These are phyloP conservation scores for Triticum urartu DNA, from an alignment of 176 grass and related monocot species.

Conservation along the genomic window DNA sequence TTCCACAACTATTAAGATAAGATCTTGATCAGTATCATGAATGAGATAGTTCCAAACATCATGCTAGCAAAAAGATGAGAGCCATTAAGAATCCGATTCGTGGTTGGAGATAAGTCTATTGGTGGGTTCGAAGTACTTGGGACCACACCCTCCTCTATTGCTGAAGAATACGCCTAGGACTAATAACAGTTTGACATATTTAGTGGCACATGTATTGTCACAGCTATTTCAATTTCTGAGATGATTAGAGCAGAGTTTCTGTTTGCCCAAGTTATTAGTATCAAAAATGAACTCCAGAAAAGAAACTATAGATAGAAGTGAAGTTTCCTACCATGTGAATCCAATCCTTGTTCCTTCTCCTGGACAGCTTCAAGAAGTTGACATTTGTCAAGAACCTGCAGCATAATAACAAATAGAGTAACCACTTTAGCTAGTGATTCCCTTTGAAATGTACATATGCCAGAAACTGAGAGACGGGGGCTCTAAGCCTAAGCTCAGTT, in stretches of 20 bases:
- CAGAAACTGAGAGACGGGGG: too few relatives aligned
- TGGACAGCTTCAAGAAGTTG: conserved; percentile 83
- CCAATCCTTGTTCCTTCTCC: conserved; percentile 76
- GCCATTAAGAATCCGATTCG: too few relatives aligned
- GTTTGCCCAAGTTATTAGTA: neutral
- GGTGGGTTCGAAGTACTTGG: neutral
- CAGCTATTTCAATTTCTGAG: neutral
- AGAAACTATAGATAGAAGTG: neutral
- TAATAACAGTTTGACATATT: neutral
- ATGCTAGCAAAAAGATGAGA: neutral
- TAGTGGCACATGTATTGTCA: neutral
- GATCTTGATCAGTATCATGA: too few relatives aligned
- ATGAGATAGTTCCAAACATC: neutral
- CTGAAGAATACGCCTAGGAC: neutral
- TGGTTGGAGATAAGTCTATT: too few relatives aligned
- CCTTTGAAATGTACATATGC: too few relatives aligned
- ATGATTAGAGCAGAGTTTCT: neutral
- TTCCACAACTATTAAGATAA: too few relatives aligned
- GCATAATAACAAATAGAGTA: neutral
- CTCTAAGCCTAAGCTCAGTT: neutral
- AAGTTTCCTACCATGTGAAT: conserved; percentile 64
- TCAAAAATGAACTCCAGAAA: neutral
- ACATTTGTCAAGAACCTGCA: conserved; percentile 87
- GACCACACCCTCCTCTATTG: neutral
- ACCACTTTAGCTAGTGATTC: neutral